Evolutionary conservation across 345 rosid genomes (phyloP).

Genomic region (Clausena lansium): DNA sequence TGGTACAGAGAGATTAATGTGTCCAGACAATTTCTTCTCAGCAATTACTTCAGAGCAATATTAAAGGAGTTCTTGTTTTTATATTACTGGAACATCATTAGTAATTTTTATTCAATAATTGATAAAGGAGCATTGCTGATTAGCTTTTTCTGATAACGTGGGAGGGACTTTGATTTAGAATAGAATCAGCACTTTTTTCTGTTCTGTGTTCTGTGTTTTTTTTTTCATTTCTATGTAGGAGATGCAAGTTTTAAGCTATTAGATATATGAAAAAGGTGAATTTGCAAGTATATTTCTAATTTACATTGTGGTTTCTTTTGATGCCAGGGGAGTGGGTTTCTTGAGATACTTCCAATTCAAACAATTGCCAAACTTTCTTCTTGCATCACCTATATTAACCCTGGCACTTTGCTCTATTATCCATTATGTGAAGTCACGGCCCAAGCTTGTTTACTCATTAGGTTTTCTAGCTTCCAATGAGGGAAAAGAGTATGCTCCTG

Average conservation of each 20-base stretch:
- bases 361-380: constrained; percentile 93
- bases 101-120: neutral
- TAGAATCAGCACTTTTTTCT: neutral
- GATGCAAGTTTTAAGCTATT: neutral
- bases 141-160: neutral
- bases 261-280: neutral
- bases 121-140: neutral
- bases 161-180: neutral
- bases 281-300: neutral
- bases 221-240: neutral
- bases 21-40: neutral
- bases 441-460: constrained; percentile 51
- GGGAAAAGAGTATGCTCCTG: constrained; percentile 36
- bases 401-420: constrained; percentile 63
- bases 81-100: neutral
- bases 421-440: constrained; percentile 51
- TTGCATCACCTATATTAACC: constrained; percentile 84
- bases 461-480: constrained; percentile 58
- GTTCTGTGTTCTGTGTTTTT: neutral
- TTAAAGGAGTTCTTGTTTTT: neutral
- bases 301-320: constrained; percentile 5
- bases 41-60: neutral
- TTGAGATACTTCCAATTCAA: constrained; percentile 76
- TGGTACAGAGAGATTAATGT: neutral
- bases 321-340: constrained; percentile 87